Evolutionary conservation across 192 early-diverging fungal genomes (phyloP).

Genomic region (Bifiguratus adelaidae): DNA sequence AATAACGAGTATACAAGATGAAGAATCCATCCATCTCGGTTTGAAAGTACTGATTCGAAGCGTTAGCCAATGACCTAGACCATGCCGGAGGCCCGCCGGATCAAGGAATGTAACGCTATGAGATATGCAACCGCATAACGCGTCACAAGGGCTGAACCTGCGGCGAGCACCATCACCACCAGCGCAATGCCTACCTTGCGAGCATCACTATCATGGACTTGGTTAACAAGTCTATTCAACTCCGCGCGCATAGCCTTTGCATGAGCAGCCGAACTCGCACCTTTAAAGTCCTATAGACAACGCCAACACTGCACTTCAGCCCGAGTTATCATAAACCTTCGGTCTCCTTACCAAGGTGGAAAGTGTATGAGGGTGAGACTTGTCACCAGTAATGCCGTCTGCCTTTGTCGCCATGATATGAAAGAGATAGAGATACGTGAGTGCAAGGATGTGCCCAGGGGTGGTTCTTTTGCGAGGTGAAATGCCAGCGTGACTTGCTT

Average conservation of each 20-base stretch:
- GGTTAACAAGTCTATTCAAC: conserved; percentile 47
- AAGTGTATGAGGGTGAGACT: conserved; percentile 36
- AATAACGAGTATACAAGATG: conserved; percentile 74
- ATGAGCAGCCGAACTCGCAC: conserved; percentile 42
- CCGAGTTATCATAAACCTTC: background rate
- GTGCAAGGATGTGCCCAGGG: no score
- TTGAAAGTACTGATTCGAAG: conserved; percentile 42
- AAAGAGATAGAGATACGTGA: no score
- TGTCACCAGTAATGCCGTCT: conserved; percentile 9
- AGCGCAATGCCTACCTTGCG: conserved; percentile 49
- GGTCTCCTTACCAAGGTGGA: conserved; percentile 31
- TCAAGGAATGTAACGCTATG: no score
- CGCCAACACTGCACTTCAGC: background rate
- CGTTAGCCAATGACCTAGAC: no score
- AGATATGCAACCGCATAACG: no score
- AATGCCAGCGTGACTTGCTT: no score
- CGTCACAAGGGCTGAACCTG: no score
- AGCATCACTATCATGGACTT: conserved; percentile 41
- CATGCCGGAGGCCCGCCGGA: no score
- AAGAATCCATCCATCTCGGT: conserved; percentile 85
- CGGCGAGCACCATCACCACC: no score
- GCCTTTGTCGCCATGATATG: no score
- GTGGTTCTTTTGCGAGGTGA: no score
- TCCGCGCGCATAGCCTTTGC: conserved; percentile 70
- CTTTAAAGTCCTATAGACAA: conserved; percentile 39